Evolutionary conservation across 2,329 filamentous ascomycete genomes (phyloP).

Genomic region (Decorospora gaudefroyi): DNA sequence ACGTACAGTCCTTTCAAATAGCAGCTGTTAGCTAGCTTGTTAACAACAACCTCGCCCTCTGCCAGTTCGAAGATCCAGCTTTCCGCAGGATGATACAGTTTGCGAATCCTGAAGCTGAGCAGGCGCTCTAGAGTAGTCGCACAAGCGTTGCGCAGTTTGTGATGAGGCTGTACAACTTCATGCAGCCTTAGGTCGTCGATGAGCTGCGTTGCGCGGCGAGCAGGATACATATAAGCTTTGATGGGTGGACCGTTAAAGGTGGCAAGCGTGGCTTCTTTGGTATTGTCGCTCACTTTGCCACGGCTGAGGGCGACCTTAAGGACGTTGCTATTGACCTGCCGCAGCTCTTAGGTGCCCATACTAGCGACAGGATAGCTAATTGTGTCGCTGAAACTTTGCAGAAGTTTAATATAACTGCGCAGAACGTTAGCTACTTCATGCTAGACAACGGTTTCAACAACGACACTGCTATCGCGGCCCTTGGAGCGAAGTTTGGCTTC

Average conservation of each 20-base stretch:
- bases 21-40: constrained; percentile 1
- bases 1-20: constrained; percentile 1
- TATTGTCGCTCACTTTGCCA: background rate
- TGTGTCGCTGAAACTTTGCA: background rate
- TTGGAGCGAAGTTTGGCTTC: background rate
- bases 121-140: background rate
- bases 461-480: background rate
- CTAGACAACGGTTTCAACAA: background rate
- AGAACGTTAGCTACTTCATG: background rate
- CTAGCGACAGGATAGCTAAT: background rate
- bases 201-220: background rate
- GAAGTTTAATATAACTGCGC: background rate
- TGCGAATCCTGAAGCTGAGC: background rate
- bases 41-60: background rate
- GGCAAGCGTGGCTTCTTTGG: constrained; percentile 1
- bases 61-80: background rate
- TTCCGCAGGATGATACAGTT: background rate
- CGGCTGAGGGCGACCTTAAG: background rate
- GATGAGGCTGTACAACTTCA: constrained; percentile 1
- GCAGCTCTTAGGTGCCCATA: background rate
- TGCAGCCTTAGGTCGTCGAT: background rate
- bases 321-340: background rate
- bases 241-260: too few species aligned
- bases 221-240: background rate
- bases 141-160: background rate